A percentile compares a stretch with the other conserved stretches of the same genome.
These are phyloP conservation scores for Aspergillus quadrilineatus DNA, from an alignment of 2,329 filamentous ascomycete species.

Conservation along the genomic window DNA sequence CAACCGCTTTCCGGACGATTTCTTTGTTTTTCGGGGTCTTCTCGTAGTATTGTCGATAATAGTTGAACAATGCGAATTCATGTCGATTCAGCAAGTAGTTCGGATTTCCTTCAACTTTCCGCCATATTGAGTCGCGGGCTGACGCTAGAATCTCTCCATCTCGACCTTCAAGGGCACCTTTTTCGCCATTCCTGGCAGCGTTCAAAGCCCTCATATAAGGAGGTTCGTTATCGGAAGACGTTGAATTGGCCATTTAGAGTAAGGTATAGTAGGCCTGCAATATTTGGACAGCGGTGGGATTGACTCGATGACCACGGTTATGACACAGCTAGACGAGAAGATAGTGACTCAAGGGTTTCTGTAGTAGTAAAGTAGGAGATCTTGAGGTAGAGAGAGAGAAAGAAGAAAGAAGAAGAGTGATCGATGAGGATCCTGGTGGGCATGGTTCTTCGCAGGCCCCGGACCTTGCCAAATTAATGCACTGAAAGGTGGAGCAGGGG, in stretches of 20 bases:
- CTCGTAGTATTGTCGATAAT: conserved; percentile 67
- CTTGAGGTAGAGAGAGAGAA: conserved; percentile 9
- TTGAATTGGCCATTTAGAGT: conserved; percentile 36
- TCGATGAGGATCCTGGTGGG: conserved; percentile 15
- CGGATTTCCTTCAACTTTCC: conserved; percentile 63
- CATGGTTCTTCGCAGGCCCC: conserved; percentile 20
- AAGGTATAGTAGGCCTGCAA: conserved; percentile 6
- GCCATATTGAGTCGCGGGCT: conserved; percentile 66
- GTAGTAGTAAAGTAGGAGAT: conserved; percentile 10
- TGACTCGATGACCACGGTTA: neutral
- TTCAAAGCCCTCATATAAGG: conserved; percentile 69
- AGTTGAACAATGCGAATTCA: conserved; percentile 87
- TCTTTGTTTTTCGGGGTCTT: conserved; percentile 44
- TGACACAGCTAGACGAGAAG: conserved; percentile 1
- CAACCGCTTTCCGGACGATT: conserved; percentile 51
- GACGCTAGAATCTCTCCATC: conserved; percentile 65
- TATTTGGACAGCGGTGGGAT: neutral
- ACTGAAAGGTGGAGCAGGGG: conserved; percentile 25
- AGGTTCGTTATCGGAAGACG: conserved; percentile 33
- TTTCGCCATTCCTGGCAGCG: conserved; percentile 70
- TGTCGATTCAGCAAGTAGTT: conserved; percentile 71
- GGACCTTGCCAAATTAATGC: conserved; percentile 26
- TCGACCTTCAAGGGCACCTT: conserved; percentile 61
- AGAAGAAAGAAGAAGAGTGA: conserved; percentile 15
- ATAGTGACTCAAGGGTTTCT: neutral